phyloP scores from a whole-genome alignment of 73 alveolate genomes.

The Paramecium pentaurelia region DNA sequence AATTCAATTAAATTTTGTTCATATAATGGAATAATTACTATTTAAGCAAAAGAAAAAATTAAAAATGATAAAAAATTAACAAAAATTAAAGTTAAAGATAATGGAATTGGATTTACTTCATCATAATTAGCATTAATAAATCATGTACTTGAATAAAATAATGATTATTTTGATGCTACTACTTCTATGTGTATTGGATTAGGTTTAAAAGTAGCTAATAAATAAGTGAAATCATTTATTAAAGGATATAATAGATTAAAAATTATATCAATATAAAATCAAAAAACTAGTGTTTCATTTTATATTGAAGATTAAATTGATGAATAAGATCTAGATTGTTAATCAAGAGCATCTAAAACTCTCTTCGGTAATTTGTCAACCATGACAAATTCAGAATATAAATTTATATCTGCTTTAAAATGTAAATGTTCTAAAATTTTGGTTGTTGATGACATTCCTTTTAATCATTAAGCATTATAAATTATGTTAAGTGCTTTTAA shows the following conservation, averaged over 20 bases:
- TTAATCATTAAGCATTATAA: constrained; percentile 1
- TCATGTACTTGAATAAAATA: background rate
- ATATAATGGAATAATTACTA: background rate
- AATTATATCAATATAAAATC: background rate
- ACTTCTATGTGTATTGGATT: constrained; percentile 15
- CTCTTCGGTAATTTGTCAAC: background rate
- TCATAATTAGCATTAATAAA: background rate
- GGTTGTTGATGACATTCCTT: constrained; percentile 45
- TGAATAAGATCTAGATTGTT: background rate
- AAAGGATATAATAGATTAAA: background rate
- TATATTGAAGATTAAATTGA: background rate
- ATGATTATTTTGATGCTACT: background rate
- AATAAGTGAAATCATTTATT: background rate
- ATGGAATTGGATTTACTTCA: background rate
- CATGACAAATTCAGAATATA: constrained; percentile 1
- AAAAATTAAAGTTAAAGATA: background rate
- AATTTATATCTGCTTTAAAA: background rate
- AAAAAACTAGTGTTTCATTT: background rate
- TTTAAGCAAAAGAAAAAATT: background rate
- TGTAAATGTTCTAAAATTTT: constrained; percentile 1
- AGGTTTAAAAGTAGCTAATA: constrained; percentile 35
- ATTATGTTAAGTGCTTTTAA: background rate
- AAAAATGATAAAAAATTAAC: background rate
- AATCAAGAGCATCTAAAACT: background rate
- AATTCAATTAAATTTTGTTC: constrained; percentile 7